Evolutionary conservation across 2,329 filamentous ascomycete species (phyloP).

Genomic region (Sclerotinia spermophila): DNA sequence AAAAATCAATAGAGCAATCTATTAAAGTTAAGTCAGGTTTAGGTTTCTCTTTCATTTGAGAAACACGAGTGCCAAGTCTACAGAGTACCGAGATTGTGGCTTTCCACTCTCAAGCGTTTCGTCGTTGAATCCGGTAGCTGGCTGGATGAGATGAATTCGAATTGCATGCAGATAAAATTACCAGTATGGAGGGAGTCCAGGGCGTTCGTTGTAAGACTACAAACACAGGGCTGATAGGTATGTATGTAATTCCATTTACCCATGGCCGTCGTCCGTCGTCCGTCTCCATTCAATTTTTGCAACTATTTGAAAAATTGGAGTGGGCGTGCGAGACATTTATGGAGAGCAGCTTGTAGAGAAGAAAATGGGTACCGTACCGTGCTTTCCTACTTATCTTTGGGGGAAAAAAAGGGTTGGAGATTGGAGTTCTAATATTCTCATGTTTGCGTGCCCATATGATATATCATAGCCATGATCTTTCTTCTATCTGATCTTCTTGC

Average conservation of each 20-base stretch:
- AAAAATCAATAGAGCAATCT: background rate
- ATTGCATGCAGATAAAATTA: background rate
- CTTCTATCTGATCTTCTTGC: background rate
- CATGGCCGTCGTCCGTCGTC: background rate
- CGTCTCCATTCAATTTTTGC: background rate
- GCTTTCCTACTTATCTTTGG: background rate
- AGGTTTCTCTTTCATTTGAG: background rate
- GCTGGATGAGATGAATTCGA: background rate
- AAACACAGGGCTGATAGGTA: background rate
- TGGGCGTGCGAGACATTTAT: background rate
- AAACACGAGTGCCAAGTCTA: background rate
- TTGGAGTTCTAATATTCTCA: background rate
- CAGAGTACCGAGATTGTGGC: background rate
- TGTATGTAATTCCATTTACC: background rate
- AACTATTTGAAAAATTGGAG: background rate
- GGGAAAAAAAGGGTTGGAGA: background rate
- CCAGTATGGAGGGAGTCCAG: background rate
- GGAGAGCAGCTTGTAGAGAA: no score
- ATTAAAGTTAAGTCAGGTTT: background rate
- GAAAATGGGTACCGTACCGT: background rate
- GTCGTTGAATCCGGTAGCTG: conserved; percentile 1
- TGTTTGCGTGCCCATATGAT: background rate
- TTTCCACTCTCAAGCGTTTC: background rate
- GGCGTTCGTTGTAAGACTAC: no score
- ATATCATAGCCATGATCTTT: background rate